Base-by-base conservation (phyloP, 2,329 filamentous ascomycete genomes). In the Lachnellula hyalina region DNA sequence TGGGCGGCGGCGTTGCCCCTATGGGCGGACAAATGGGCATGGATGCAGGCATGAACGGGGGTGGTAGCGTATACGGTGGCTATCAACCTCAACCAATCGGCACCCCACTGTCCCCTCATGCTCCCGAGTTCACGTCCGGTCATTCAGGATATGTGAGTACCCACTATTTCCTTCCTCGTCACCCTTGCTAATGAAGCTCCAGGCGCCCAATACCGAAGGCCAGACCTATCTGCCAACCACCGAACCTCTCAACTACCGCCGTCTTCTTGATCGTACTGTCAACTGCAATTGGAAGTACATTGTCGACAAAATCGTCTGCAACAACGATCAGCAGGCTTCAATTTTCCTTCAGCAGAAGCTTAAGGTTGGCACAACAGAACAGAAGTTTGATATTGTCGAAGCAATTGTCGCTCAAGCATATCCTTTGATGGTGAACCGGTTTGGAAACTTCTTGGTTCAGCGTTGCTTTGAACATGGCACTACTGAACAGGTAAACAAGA, bases 201-300 rank as follows among this genome's bases (percentile, higher is more conserved):
- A 82, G 79, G 70, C 75, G 54, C 66, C 75, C 56, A 67, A 75
- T 19, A 68, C 77, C 0, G 82, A 87, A 58, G 80, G 80, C 25
- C 85, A 87, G 66, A 94, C 89, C 1, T 96, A 95, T 69, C 76
- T 96, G 28, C 86, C 89, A 11, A 87, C 91, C 3, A 88, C 89
- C 6, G 94, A 99, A 72, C 94, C 93, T 11, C 81, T 97, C 66
- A 97, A 99, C 73, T 99, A 97, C 68, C 91, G 94, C 57, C 91
- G 92, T 53, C 81, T 99, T 40, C 83, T 97, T 47, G 94, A 99
- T 68, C 91, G 92, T 68, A 96, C 93, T 69, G 90, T 96, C 72
- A 96, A 89, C 67, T 97, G 93, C 75, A 95, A 99, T 75, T 99
- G 93, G 94, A 96, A 94, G 75, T 96, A 96, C 71, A 96, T 99